A percentile compares a stretch with the other conserved stretches of the same genome.
Conservation (phyloP, 352 stramenopile species). For the Phytophthora pini region DNA sequence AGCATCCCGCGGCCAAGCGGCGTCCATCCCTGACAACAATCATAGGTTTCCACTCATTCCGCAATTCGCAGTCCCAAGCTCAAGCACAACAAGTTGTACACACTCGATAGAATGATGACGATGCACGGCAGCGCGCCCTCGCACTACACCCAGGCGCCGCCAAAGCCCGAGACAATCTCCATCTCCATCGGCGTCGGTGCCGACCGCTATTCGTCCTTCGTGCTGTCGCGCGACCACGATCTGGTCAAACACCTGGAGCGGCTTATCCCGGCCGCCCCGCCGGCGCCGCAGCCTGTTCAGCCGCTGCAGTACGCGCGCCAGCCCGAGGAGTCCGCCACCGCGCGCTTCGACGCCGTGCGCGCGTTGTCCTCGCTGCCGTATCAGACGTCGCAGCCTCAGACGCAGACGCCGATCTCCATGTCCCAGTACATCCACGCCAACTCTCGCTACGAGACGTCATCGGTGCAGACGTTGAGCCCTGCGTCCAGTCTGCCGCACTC, state of each 20-base stretch:
- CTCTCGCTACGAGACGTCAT: conserved; percentile 35
- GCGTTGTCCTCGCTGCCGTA: conserved; percentile 30
- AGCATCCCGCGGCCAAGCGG: not conserved
- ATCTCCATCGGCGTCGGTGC: conserved; percentile 55
- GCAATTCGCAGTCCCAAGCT: conserved; percentile 27
- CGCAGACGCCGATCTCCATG: conserved; percentile 19
- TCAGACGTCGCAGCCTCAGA: conserved; percentile 19
- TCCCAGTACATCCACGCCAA: conserved; percentile 39
- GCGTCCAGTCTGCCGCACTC: conserved; percentile 9
- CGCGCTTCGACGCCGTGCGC: conserved; percentile 31
- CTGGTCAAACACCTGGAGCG: conserved; percentile 58
- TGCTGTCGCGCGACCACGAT: conserved; percentile 57
- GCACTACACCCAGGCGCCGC: conserved; percentile 12
- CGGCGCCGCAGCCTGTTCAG: conserved; percentile 15
- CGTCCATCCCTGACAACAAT: conserved; percentile 5
- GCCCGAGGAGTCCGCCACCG: conserved; percentile 7
- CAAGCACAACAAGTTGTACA: conserved; percentile 12
- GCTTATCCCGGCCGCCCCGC: conserved; percentile 31
- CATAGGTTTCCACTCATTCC: conserved; percentile 29
- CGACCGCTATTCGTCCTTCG: conserved; percentile 50
- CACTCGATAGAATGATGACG: conserved; percentile 26
- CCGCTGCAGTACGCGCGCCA: conserved; percentile 18
- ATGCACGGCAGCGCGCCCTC: conserved; percentile 26
- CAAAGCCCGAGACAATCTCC: conserved; percentile 47
- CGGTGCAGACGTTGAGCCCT: not conserved